Conservation (phyloP, 2,329 filamentous ascomycete species). For the Aspergillus sp. region DNA sequence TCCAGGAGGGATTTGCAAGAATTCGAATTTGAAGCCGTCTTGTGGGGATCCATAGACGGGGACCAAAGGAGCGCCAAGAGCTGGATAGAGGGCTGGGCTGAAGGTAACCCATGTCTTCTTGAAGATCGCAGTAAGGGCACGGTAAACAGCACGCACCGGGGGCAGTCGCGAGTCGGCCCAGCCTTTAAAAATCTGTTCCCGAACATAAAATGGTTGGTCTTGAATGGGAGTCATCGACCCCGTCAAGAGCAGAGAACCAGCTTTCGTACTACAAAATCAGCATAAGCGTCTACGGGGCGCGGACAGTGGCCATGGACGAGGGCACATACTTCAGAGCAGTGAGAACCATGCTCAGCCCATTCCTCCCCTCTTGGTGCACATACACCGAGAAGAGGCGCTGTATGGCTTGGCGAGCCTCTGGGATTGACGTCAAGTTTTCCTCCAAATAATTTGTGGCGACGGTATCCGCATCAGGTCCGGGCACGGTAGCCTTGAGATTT, state of each 20-base stretch:
- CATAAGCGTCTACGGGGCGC: neutral
- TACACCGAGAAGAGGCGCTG: slow-evolving; percentile 49
- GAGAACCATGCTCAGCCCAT: slow-evolving; percentile 53
- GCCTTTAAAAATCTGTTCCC: slow-evolving; percentile 52
- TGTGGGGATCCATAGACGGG: slow-evolving; percentile 54
- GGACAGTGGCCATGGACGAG: too few species aligned
- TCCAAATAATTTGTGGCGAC: slow-evolving; percentile 48
- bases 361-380: slow-evolving; percentile 50
- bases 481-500: slow-evolving; percentile 27
- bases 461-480: slow-evolving; percentile 32
- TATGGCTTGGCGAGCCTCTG: slow-evolving; percentile 51
- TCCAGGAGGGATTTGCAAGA: slow-evolving; percentile 57
- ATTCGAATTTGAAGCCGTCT: slow-evolving; percentile 55
- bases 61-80: slow-evolving; percentile 56
- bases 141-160: slow-evolving; percentile 51
- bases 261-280: slow-evolving; percentile 45
- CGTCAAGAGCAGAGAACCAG: slow-evolving; percentile 58
- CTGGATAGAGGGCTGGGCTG: slow-evolving; percentile 50
- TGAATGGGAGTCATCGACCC: slow-evolving; percentile 57
- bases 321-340: slow-evolving; percentile 52
- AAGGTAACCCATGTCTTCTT: slow-evolving; percentile 55
- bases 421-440: slow-evolving; percentile 49
- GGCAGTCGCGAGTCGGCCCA: slow-evolving; percentile 57
- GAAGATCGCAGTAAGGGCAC: slow-evolving; percentile 50
- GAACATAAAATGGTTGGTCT: slow-evolving; percentile 53